Base-by-base conservation (phyloP, 441 rosid species). In the Erysimum cheiri region DNA sequence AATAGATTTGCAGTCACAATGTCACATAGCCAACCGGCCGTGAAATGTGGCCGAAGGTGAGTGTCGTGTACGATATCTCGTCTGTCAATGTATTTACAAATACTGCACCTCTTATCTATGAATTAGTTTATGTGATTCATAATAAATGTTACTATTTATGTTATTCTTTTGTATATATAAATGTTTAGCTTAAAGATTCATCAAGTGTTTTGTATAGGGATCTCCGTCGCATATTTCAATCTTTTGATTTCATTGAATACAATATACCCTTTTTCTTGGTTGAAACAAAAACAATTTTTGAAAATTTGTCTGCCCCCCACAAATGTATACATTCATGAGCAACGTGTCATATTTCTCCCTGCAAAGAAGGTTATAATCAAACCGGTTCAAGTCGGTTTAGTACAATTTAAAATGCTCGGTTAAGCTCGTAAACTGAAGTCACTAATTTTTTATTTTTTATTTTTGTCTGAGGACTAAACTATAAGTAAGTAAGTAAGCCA, bases 11-110 rank as follows among this genome's bases (percentile, higher is more conserved):
- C 10, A 37, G 33, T 52, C 5, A 19, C 22, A 19, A 19, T 19
- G 22, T 19, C 22, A 63, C 47, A 15, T 64, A 70, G 64, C 58
- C 3, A 22, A 63, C 32, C 4, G 53, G 7, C 48, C 55, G 47
- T 22, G 70, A 69, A 74, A 71, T 57, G 57, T 64, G 65, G 73
- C 43, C 5, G 31, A 66, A 80, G 68, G 57, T 58, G 61, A 83
- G 80, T 83, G 76, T 72, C 79, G 83, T 69, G 71, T 67, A 81
- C 77, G 83, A 71, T 71, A 80, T 78, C 70, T 50, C 47, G 10
- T 44, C 19, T 69, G 57, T 62, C 15, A 22, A 40, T 6, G 47
- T 59, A 55, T 55, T 54, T 72, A 37, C 59, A 64, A 55, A 56
- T 8, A 50, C 13, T 62, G 28, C 24, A 37, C 12, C 31, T 46